Evolutionary conservation across 2,329 filamentous ascomycete species (phyloP).

Genomic region (Remersonia thermophila): DNA sequence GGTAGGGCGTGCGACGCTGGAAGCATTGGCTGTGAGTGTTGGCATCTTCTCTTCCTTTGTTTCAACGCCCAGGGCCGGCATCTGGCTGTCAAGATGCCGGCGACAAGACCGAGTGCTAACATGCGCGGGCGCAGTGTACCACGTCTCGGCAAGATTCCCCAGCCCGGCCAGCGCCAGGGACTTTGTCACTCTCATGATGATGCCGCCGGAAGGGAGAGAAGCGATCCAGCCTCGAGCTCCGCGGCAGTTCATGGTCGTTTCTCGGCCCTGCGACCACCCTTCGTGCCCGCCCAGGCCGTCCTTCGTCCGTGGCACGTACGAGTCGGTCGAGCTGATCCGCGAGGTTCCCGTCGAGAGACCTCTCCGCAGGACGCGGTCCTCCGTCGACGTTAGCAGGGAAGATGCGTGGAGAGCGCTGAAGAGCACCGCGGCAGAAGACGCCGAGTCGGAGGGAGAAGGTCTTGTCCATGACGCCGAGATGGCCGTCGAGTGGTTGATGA

Average conservation of each 20-base stretch:
- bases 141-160: slow-evolving; percentile 80
- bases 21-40: slow-evolving; percentile 30
- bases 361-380: slow-evolving; percentile 31
- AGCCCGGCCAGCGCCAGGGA: slow-evolving; percentile 79
- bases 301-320: slow-evolving; percentile 75
- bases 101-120: no score
- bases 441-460: slow-evolving; percentile 10
- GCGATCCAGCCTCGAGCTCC: slow-evolving; percentile 33
- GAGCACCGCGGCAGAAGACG: slow-evolving; percentile 16
- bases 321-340: slow-evolving; percentile 82
- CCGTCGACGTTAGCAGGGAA: slow-evolving; percentile 29
- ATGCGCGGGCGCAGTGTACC: no score
- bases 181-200: slow-evolving; percentile 67
- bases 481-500: slow-evolving; percentile 79
- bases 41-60: background rate
- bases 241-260: slow-evolving; percentile 75
- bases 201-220: slow-evolving; percentile 12
- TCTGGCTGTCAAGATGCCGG: no score
- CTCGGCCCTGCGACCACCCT: slow-evolving; percentile 68
- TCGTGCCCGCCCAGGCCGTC: slow-evolving; percentile 57
- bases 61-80: no score
- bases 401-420: slow-evolving; percentile 16
- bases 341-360: slow-evolving; percentile 54
- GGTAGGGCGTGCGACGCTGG: slow-evolving; percentile 42
- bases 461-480: slow-evolving; percentile 25